Evolutionary conservation across 257 asterid genomes (phyloP).

Genomic region (Nicotiana otophora): DNA sequence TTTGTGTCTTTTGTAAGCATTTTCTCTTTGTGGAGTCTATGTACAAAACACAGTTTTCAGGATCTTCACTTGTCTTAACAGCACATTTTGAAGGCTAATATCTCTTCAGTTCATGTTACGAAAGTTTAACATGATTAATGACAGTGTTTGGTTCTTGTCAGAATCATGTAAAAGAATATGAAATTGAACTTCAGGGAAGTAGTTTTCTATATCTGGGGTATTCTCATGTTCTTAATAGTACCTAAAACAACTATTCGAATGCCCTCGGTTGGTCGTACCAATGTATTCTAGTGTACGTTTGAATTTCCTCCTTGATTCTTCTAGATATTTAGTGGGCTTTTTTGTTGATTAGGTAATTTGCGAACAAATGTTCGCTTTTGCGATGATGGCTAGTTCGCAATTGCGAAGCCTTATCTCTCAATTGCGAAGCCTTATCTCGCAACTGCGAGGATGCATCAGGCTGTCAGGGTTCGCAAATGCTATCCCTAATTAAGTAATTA

Average conservation of each 20-base stretch:
- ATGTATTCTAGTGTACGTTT: not conserved
- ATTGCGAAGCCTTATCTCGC: no score
- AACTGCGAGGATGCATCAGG: no score
- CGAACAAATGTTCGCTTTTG: no score
- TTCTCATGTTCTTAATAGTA: not conserved
- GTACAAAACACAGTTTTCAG: constrained; percentile 17
- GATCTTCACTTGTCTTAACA: constrained; percentile 10
- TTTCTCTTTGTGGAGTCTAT: constrained; percentile 9
- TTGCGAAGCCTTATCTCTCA: no score
- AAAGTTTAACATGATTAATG: not conserved
- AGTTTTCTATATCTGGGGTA: not conserved
- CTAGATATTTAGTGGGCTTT: no score
- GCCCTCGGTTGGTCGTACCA: not conserved
- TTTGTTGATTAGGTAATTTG: no score
- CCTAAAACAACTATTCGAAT: not conserved
- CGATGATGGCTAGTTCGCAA: no score
- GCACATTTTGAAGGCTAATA: constrained; percentile 6
- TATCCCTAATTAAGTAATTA: no score
- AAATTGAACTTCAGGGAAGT: not conserved
- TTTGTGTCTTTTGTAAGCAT: constrained; percentile 16
- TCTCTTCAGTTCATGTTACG: not conserved
- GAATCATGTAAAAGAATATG: not conserved
- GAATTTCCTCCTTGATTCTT: not conserved
- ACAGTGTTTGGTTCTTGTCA: not conserved
- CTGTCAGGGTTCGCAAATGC: no score